Evolutionary conservation across 148 eudicot genomes (phyloP), one percentile per base, ranked within the genome.

Genomic region (Rheum nobile): DNA sequence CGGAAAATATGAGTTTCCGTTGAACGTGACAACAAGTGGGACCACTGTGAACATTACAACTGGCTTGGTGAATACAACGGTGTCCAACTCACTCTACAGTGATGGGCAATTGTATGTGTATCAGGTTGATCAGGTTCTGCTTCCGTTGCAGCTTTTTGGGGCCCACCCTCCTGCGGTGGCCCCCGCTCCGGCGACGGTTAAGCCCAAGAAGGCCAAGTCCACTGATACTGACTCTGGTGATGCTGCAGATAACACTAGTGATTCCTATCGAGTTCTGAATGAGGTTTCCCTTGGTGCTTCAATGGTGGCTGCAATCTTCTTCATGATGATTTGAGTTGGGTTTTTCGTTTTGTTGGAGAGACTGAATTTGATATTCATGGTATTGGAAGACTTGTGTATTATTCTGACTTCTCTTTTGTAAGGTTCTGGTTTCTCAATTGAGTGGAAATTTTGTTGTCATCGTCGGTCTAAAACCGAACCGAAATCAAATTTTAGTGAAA

Each of bases 121-220:
- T 73, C 92, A 92, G 76, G 92, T 95, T 34, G 97, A 95, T 65
- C 86, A 85, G 46, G 99, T 95, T 43, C 83, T 95, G 26, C 89
- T 88, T 39, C 99, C 99, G 13, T 28, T 82, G 77, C 85, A 83
- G 12, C 71, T 95, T 35, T 91, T 92, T 46, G 84, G 81, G 21
- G 22, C 92, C 1, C 76, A 84, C 1, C 73, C 95, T 0, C 96
- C 97, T 3, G 93, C 93, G 0, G 44, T 78, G 3, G 86, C 90
- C 0, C 93, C 97, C 7, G 85, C 97, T 0, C 90, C 97, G 0
- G 75, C 38, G 6, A 43, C 76, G 6, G 39, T 73, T n/a, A 83
- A 79, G 69, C 71, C 79, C 2, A 83, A 84, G 85, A 91, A 85
- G 82, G 16, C 70, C 11, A 71, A 71, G 73, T 21, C 46, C 9